Evolutionary conservation across 768 basidiomycete genomes (phyloP), one percentile per base, ranked within the genome.

Genomic region (Arthromyces matolae): DNA sequence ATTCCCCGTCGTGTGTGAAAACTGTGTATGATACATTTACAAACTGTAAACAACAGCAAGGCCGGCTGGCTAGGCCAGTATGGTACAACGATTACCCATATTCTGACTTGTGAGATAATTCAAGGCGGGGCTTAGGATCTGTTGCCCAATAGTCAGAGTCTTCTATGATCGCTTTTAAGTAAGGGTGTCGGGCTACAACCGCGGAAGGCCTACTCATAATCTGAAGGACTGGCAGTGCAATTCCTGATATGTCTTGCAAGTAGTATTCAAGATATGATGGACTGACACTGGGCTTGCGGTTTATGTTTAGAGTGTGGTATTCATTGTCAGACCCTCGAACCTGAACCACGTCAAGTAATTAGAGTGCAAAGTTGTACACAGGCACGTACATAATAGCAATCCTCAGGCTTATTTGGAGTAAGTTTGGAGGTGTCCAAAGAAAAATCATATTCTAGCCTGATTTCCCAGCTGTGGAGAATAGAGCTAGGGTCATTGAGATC

Each of bases 221-320:
- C 5, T 8, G 8, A 23, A 43, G 42, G 19, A 43, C 42, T 4
- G 42, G 42, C 3, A 43, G 42, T 19, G 42, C 32, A 8, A 43
- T 43, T 14, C 42, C 32, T 13, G 42, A 32, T 19, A 42, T 19
- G 8, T 42, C 41, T 5, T 42, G 28, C 18, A 42, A 19, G 28
- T 42, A 42, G 14, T 31, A 42, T 42, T 42, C 41, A 19, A 42
- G 41, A 31, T 42, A 42, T 16, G 27, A 31, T 27, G 41, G 28
- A 2, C 8, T 19, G 18, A 31, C 41, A 20, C 8, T 32, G n/a
- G 41, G 13, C 5, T 10, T 27, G 9, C 29, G 28, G 10, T 42
- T 42, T 27, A 42, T 24, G 32, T 42, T 42, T 18, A 42, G 28
- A 10, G n/a, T 12, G 22, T 42, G 32, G 16, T 19, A 31, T 42